Base-by-base conservation (phyloP, 23 red algal genomes). In the Porphyridium purpureum region DNA sequence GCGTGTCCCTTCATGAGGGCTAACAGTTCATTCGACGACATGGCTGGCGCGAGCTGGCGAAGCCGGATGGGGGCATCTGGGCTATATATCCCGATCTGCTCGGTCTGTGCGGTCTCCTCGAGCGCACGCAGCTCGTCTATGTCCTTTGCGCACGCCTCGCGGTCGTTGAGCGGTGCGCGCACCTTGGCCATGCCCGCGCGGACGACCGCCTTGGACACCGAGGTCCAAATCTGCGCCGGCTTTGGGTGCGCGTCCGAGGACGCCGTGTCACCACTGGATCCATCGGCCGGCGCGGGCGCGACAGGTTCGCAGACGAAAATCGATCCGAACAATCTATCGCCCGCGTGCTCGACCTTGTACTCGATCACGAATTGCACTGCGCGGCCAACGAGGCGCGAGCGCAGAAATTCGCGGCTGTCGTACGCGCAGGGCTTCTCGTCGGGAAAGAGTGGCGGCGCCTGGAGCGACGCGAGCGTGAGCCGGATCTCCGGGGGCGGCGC, bases 401-500 rank as follows among this genome's bases (percentile, higher is more conserved):
- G 69, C 3, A 88, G 60, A 23, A 42, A 35, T 32, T 88, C 82
- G 28, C 82, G 65, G 27, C 49, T 47, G 31, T 36, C 55, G 60
- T 62, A 88, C 24, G 82, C 82, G 62, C 50, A 57, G 9, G 82
- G 59, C 33, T 88, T 71, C 58, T 88, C 82, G 1, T 50, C 0
- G 0, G 33, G n/a, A 22, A 48, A 69, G 42, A 65, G 62, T 29
- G 55, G 49, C 0, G 82, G 82, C 4, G 70, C 82, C 27, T 56
- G 47, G 15, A 88, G 28, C 29, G 70, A 77, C 5, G 70, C 54
- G 5, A 88, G 70, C 31, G 70, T 53, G 35, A 88, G 44, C 29
- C 82, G 65, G 31, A 88, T 48, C 74, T 88, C 70, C 2, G 82
- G 82, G 58, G 82, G 82, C 11, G 82, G 82, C 21, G 70, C 82